Conservation (phyloP, 306 rosid genomes). For the Glycine latifolia region DNA sequence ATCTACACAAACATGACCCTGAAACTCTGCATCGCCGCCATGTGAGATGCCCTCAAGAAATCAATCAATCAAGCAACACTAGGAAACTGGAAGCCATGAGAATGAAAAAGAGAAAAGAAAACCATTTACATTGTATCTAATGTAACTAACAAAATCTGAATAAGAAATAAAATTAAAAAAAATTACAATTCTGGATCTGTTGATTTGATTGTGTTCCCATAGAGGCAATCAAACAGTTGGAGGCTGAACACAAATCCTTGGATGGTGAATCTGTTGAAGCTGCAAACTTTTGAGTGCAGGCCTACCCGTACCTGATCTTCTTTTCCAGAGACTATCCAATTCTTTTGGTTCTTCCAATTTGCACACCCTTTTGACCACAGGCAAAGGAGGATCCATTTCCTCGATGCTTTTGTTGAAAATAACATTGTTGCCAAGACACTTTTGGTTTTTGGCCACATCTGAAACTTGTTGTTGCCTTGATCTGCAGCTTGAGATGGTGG, state of each 20-base stretch:
- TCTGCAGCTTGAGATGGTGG: slow-evolving; percentile 35
- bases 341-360: slow-evolving; percentile 45
- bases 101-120: slow-evolving; percentile 24
- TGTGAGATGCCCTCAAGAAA: slow-evolving; percentile 44
- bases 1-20: slow-evolving; percentile 31
- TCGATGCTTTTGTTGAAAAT: slow-evolving; percentile 48
- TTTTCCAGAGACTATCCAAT: slow-evolving; percentile 69
- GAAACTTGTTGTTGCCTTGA: slow-evolving; percentile 42
- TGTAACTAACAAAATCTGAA: neutral
- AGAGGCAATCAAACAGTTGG: slow-evolving; percentile 62
- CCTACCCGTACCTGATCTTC: slow-evolving; percentile 71
- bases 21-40: slow-evolving; percentile 43
- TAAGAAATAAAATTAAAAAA: neutral
- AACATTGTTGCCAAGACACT: slow-evolving; percentile 13
- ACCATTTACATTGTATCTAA: slow-evolving; percentile 49
- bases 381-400: slow-evolving; percentile 80
- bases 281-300: slow-evolving; percentile 58
- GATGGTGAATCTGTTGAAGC: slow-evolving; percentile 65
- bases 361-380: slow-evolving; percentile 58
- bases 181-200: slow-evolving; percentile 31
- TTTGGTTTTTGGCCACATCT: slow-evolving; percentile 21
- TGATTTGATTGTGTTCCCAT: neutral
- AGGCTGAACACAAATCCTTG: slow-evolving; percentile 57
- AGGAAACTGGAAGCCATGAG: neutral
- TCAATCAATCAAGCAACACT: slow-evolving; percentile 36